phyloP scores from a whole-genome alignment of 805 yeast genomes.

The Kuraishia molischiana region DNA sequence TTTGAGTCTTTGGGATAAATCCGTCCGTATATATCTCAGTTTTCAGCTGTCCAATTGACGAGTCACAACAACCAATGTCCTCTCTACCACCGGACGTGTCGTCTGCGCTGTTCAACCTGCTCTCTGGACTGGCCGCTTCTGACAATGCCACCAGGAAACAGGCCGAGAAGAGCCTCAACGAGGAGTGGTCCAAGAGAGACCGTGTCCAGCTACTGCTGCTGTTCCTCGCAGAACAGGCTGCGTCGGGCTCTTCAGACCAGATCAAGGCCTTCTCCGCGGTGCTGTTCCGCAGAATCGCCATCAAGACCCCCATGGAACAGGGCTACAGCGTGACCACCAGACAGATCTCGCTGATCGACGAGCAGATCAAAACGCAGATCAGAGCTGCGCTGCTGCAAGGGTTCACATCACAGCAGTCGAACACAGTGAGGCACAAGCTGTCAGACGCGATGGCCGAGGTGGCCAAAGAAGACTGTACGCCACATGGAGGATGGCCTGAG shows the following conservation, averaged over 20 bases:
- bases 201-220: slow-evolving; percentile 63
- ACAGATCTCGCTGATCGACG: slow-evolving; percentile 62
- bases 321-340: slow-evolving; percentile 59
- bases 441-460: slow-evolving; percentile 93
- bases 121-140: slow-evolving; percentile 66
- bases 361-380: slow-evolving; percentile 49
- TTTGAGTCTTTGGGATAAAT: no score
- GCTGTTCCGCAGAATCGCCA: slow-evolving; percentile 77
- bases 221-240: slow-evolving; percentile 76
- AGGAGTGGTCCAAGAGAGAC: slow-evolving; percentile 63
- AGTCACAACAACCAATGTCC: no score
- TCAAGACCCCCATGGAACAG: slow-evolving; percentile 62
- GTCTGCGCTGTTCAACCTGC: slow-evolving; percentile 40
- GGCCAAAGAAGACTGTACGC: slow-evolving; percentile 55
- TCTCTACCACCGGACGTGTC: slow-evolving; percentile 54
- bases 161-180: slow-evolving; percentile 68
- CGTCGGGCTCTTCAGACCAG: slow-evolving; percentile 49
- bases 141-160: slow-evolving; percentile 61
- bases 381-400: slow-evolving; percentile 64
- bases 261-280: slow-evolving; percentile 74
- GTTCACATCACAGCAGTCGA: slow-evolving; percentile 57
- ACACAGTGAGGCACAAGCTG: slow-evolving; percentile 78
- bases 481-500: slow-evolving; percentile 63
- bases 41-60: no score
- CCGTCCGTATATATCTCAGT: no score